phyloP scores from a whole-genome alignment of 2,329 filamentous ascomycete species.

The Bimuria novae-zelandiae region DNA sequence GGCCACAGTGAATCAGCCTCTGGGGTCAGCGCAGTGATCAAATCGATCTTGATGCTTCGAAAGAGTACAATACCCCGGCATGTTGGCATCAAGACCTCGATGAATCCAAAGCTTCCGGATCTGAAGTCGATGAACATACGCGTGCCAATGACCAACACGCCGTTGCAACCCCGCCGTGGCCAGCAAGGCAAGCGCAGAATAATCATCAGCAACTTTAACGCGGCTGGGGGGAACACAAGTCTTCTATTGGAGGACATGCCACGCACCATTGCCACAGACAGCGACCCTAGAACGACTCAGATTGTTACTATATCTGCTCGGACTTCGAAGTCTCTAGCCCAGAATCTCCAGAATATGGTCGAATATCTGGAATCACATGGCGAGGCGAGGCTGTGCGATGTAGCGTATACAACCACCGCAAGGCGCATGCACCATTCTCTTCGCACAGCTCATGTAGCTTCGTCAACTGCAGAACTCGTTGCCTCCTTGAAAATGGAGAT shows the following conservation, averaged over 20 bases:
- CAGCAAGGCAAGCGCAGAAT: slow-evolving; percentile 51
- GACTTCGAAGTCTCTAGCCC: neutral
- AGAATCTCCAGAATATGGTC: slow-evolving; percentile 15
- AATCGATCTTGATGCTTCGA: slow-evolving; percentile 42
- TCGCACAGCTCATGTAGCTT: slow-evolving; percentile 1
- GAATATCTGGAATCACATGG: slow-evolving; percentile 12
- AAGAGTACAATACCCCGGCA: slow-evolving; percentile 59
- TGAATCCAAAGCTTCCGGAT: slow-evolving; percentile 62
- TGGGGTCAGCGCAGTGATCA: slow-evolving; percentile 37
- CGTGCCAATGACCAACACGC: slow-evolving; percentile 54
- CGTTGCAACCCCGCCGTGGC: slow-evolving; percentile 19
- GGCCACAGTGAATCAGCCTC: slow-evolving; percentile 42
- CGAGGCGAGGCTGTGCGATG: slow-evolving; percentile 1
- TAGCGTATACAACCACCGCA: slow-evolving; percentile 28
- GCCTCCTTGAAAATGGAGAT: neutral
- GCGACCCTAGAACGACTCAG: slow-evolving; percentile 18
- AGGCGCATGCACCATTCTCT: slow-evolving; percentile 22
- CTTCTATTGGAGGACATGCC: slow-evolving; percentile 13
- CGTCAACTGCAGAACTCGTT: slow-evolving; percentile 12
- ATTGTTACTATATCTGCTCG: slow-evolving; percentile 20
- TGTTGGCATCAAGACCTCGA: slow-evolving; percentile 66
- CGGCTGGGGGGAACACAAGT: slow-evolving; percentile 67
- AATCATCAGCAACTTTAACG: slow-evolving; percentile 49
- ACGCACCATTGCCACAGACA: neutral
- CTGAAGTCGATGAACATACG: slow-evolving; percentile 60